A percentile compares a stretch with the other conserved stretches of the same genome.
Conservation (phyloP, 306 rosid genomes). For the Trichosanthes cucumerina region DNA sequence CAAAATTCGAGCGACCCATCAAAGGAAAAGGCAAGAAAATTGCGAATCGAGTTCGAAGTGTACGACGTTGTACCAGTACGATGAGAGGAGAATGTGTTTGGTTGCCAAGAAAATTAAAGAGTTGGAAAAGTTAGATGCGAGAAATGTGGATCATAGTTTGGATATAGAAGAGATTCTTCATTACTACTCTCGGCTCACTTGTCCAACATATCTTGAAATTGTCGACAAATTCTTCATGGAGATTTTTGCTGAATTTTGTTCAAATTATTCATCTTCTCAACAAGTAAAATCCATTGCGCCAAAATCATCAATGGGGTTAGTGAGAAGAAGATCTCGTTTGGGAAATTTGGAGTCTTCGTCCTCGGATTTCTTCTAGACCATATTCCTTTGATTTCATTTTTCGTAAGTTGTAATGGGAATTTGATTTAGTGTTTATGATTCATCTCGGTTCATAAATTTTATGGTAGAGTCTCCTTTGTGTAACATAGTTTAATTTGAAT, state of each 20-base stretch:
- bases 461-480: neutral
- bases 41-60: neutral
- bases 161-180: constrained; percentile 88
- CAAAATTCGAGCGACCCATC: constrained; percentile 10
- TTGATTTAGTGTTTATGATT: neutral
- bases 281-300: constrained; percentile 26
- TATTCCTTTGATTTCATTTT: neutral
- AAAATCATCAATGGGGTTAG: constrained; percentile 21
- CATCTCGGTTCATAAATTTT: neutral
- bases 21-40: constrained; percentile 22
- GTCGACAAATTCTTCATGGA: constrained; percentile 79
- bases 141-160: constrained; percentile 59
- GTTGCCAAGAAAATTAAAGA: constrained; percentile 68
- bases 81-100: constrained; percentile 18
- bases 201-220: constrained; percentile 72
- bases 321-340: constrained; percentile 13
- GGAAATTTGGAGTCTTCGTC: neutral
- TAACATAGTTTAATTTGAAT: constrained; percentile 1
- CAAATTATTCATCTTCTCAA: constrained; percentile 21
- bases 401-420: neutral
- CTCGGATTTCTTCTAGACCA: neutral
- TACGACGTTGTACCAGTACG: neutral
- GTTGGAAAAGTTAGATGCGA: constrained; percentile 58
- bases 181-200: constrained; percentile 72
- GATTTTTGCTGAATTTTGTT: constrained; percentile 47